A percentile compares a stretch with the other conserved stretches of the same genome.
Conservation (phyloP, 257 asterid genomes). For the Solanum ahanhuiri region DNA sequence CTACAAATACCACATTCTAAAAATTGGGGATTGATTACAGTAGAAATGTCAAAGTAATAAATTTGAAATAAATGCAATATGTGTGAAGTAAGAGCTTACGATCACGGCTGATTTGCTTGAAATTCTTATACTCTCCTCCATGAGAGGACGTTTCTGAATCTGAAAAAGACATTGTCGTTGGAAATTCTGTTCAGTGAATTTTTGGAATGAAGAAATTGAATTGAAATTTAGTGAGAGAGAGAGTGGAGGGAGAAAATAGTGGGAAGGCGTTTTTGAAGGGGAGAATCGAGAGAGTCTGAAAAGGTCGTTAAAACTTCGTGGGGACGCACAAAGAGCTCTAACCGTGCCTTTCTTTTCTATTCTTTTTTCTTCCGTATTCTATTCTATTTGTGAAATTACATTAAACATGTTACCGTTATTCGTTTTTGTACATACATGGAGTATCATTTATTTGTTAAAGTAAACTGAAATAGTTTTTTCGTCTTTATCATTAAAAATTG, state of each 20-base stretch:
- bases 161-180: conserved; percentile 57
- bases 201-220: not conserved
- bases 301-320: conserved; percentile 32
- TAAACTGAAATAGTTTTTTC: not conserved
- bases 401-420: too few relatives aligned
- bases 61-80: not conserved
- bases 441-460: not conserved
- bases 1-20: not conserved
- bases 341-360: conserved; percentile 9
- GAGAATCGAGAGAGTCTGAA: not conserved
- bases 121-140: conserved; percentile 77
- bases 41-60: not conserved
- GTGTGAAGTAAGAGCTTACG: conserved; percentile 27
- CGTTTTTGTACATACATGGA: too few relatives aligned
- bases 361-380: not conserved
- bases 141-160: conserved; percentile 74
- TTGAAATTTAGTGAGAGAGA: not conserved
- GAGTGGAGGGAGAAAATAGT: conserved; percentile 7
- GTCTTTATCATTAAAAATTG: not conserved
- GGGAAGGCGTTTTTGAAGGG: conserved; percentile 31
- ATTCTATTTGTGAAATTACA: not conserved
- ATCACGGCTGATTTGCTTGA: conserved; percentile 86
- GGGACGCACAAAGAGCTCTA: conserved; percentile 74
- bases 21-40: not conserved
- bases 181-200: not conserved